Conservation (phyloP, 1,284 basidiomycete genomes). For the Cutaneotrichosporon cutaneum region DNA sequence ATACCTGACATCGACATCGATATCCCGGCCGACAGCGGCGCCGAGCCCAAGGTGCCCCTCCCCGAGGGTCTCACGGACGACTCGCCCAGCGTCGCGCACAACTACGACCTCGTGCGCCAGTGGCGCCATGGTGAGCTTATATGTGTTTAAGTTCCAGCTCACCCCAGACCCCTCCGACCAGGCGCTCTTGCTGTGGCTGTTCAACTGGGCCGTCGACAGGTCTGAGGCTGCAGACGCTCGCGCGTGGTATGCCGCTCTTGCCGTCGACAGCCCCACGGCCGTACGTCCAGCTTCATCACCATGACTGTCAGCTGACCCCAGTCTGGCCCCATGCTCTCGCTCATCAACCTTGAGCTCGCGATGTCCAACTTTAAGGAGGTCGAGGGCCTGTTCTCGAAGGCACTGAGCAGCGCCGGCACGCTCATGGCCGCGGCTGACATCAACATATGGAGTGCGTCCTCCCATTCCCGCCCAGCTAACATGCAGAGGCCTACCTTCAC, state of each 20-base stretch:
- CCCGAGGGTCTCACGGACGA: slow-evolving; percentile 36
- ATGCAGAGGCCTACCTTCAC: slow-evolving; percentile 51
- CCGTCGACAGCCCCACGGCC: slow-evolving; percentile 47
- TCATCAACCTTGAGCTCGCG: slow-evolving; percentile 52
- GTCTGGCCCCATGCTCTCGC: slow-evolving; percentile 44
- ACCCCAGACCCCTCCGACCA: slow-evolving; percentile 36
- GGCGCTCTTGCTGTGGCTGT: slow-evolving; percentile 45
- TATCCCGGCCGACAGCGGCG: slow-evolving; percentile 1
- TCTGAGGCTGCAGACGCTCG: slow-evolving; percentile 49
- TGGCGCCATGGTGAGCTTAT: slow-evolving; percentile 33
- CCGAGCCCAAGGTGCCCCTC: slow-evolving; percentile 21
- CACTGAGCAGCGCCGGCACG: slow-evolving; percentile 42
- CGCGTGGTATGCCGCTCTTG: slow-evolving; percentile 47
- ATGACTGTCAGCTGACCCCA: slow-evolving; percentile 14
- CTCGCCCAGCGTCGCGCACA: slow-evolving; percentile 40
- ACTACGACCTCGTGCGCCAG: slow-evolving; percentile 32
- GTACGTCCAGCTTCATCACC: slow-evolving; percentile 25
- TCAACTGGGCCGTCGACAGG: slow-evolving; percentile 52
- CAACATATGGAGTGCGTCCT: slow-evolving; percentile 51
- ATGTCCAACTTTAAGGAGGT: slow-evolving; percentile 50
- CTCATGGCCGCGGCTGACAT: slow-evolving; percentile 51
- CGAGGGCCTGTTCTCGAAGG: slow-evolving; percentile 48
- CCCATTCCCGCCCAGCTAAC: background rate
- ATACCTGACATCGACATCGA: background rate
- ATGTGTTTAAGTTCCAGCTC: slow-evolving; percentile 2